A percentile compares a stretch with the other conserved stretches of the same genome.
Conservation (phyloP, 2,329 filamentous ascomycete genomes). For the Aspergillus transmontanensis region DNA sequence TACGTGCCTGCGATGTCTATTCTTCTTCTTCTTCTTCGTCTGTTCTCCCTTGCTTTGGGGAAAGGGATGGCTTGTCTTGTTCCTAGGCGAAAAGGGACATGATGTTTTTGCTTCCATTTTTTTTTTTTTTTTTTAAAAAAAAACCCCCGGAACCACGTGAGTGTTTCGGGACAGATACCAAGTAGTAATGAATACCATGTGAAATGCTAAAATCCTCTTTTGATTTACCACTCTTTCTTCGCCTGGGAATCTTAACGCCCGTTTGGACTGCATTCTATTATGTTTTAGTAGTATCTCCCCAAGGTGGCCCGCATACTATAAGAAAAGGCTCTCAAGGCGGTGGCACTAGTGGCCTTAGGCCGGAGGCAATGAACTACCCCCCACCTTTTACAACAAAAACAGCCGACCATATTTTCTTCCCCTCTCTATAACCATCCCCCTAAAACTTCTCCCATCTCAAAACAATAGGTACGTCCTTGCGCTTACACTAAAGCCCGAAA, state of each 20-base stretch:
- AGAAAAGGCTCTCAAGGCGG: constrained; percentile 4
- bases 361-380: constrained; percentile 25
- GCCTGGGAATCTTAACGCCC: neutral
- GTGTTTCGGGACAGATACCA: constrained; percentile 5
- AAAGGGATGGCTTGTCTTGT: neutral
- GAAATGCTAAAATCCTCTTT: neutral
- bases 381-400: constrained; percentile 24
- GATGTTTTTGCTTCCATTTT: neutral
- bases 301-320: neutral
- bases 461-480: neutral
- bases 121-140: neutral
- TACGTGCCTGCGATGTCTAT: neutral
- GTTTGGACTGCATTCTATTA: neutral
- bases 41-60: neutral
- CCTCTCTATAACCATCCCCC: constrained; percentile 14
- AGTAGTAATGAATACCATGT: constrained; percentile 15
- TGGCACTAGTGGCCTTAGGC: constrained; percentile 26
- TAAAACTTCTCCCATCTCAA: constrained; percentile 9
- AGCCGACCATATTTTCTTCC: constrained; percentile 27
- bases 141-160: constrained; percentile 4
- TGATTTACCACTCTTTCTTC: neutral
- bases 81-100: neutral
- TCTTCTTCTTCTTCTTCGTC: constrained; percentile 5
- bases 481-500: neutral
- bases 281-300: neutral